Base-by-base conservation (phyloP, 345 rosid species). In the Barbarea vulgaris region DNA sequence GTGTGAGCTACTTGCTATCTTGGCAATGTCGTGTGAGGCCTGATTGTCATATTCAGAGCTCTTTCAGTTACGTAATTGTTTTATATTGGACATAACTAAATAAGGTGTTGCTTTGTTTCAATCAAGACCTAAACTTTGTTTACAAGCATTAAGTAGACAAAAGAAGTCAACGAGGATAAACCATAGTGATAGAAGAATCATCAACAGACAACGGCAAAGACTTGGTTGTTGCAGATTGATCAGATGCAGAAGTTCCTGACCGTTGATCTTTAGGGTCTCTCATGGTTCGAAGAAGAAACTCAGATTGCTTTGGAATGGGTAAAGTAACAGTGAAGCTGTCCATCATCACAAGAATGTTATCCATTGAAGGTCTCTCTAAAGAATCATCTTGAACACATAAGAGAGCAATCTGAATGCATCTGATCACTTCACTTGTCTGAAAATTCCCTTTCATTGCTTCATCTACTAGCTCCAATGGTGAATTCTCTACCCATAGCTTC, bases 331-430 rank as follows among this genome's bases (percentile, higher is more conserved):
- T 79, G 74, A 66, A 73, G 50, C 84, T 81, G 64, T 73, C 72
- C 36, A 87, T 82, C 87, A 80, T 79, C 4, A 86, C 82, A 53
- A 85, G 83, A 13, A 85, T 57, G 7, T 73, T 56, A 51, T 79
- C 82, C 89, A 87, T 80, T 57, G 87, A 69, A 0, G 89, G 93
- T 54, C 84, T 84, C n/a, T 39, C 52, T 12, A 72, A 63, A n/a
- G 81, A 77, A 77, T 87, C 86, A 73, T 85, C 93, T 56, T 89
- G 87, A 53, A 85, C 85, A 60, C 93, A 88, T 58, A 87, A 55
- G 24, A 88, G 44, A 3, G 85, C 87, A 18, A 88, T 72, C 21
- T 88, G 88, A 25, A 87, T 84, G 81, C 86, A 85, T 79, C 87
- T 81, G 2, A 77, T 76, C 30, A 83, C 83, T 80, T 88, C 84